These are phyloP conservation scores for Curvularia sp. DNA, from an alignment of 2,329 filamentous ascomycete species.

Conservation along the genomic window DNA sequence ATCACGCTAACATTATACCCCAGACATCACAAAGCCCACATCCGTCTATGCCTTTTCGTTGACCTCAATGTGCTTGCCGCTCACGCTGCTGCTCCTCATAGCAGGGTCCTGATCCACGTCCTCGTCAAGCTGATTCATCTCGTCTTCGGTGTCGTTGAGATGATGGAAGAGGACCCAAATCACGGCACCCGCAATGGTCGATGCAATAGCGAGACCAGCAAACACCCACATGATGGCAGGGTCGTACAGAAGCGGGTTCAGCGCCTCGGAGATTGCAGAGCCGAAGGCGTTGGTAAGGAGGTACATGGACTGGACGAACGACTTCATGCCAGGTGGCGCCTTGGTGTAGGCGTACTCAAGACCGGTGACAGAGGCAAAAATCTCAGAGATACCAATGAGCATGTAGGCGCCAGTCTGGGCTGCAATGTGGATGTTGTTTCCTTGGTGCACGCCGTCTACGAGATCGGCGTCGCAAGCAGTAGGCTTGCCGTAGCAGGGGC, in stretches of 20 bases:
- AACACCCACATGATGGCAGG: constrained; percentile 72
- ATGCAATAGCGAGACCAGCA: constrained; percentile 42
- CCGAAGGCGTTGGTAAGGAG: constrained; percentile 68
- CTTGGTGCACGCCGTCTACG: constrained; percentile 40
- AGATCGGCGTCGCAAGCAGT: constrained; percentile 41
- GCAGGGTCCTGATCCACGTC: constrained; percentile 45
- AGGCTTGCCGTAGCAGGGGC: constrained; percentile 60
- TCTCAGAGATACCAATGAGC: constrained; percentile 58
- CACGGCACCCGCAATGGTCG: constrained; percentile 43
- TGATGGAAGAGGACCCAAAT: constrained; percentile 52
- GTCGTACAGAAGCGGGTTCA: constrained; percentile 67
- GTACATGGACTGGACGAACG: constrained; percentile 61
- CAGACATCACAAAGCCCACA: background rate
- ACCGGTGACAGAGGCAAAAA: constrained; percentile 58
- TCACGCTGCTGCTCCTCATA: constrained; percentile 35
- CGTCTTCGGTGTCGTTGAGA: constrained; percentile 47
- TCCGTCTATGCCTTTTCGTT: constrained; percentile 25
- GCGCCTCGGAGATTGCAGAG: constrained; percentile 67
- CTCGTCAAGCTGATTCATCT: constrained; percentile 48
- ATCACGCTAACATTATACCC: constrained; percentile 7
- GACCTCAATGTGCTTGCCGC: constrained; percentile 27
- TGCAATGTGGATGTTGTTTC: constrained; percentile 55
- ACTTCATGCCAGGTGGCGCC: constrained; percentile 57
- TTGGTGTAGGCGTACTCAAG: constrained; percentile 60
- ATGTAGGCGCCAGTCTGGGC: constrained; percentile 57